phyloP scores from a whole-genome alignment of 139 green algal species.

The Haematococcus lacustris region DNA sequence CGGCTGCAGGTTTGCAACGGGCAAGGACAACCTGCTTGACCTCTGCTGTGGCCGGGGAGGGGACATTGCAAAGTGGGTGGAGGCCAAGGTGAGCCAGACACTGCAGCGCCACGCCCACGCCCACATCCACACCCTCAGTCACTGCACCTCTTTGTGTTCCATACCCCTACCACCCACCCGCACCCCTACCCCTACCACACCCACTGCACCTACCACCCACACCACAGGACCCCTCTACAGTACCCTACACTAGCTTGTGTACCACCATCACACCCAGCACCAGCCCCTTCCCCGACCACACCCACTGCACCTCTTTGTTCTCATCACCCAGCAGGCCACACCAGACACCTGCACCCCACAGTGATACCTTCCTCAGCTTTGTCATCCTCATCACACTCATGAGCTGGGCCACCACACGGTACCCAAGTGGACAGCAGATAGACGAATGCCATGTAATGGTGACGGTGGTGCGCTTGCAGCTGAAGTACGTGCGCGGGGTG shows the following conservation, averaged over 20 bases:
- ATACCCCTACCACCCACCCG: background rate
- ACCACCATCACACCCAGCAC: background rate
- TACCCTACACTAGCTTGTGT: background rate
- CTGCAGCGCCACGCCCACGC: background rate
- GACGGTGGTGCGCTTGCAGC: constrained; percentile 30
- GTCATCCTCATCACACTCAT: background rate
- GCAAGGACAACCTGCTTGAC: constrained; percentile 61
- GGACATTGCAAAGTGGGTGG: constrained; percentile 84
- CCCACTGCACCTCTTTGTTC: background rate
- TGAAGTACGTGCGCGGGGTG: constrained; percentile 70
- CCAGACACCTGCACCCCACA: background rate
- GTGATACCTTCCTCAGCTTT: background rate
- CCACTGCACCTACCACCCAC: background rate
- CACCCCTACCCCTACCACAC: background rate
- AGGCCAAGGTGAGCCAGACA: constrained; percentile 34
- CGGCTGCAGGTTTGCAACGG: background rate
- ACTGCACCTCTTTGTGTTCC: background rate
- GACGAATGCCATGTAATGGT: no score
- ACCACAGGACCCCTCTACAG: background rate
- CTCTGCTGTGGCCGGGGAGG: constrained; percentile 83
- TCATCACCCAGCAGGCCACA: background rate
- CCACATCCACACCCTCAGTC: background rate
- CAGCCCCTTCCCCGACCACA: background rate
- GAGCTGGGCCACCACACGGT: background rate
- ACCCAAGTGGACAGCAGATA: no score